A percentile compares a stretch with the other conserved stretches of the same genome.
These are phyloP conservation scores for Exidia glandulosa DNA, from an alignment of 768 basidiomycete species.

Conservation along the genomic window DNA sequence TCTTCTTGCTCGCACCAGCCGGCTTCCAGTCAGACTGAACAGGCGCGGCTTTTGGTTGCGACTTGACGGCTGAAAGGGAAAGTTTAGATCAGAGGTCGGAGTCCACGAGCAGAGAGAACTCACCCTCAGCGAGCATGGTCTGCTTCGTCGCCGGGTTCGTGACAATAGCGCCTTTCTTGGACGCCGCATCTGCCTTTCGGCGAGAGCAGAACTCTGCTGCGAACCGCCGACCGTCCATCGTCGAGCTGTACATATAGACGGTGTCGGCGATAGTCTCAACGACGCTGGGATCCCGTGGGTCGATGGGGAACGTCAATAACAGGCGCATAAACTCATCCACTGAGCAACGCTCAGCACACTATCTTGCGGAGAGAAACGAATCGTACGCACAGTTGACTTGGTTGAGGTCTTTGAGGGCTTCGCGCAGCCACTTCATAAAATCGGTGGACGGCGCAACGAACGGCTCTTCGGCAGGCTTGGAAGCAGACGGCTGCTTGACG, in stretches of 20 bases:
- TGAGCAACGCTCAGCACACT: slow-evolving; percentile 18
- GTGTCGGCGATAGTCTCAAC: slow-evolving; percentile 90
- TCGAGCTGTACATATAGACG: slow-evolving; percentile 90
- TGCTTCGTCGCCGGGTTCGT: slow-evolving; percentile 30
- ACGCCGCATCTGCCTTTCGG: slow-evolving; percentile 69
- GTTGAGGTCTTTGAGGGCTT: slow-evolving; percentile 56
- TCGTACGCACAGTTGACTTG: slow-evolving; percentile 53
- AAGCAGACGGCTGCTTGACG: slow-evolving; percentile 1
- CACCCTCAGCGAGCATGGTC: slow-evolving; percentile 60
- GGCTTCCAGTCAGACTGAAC: slow-evolving; percentile 72
- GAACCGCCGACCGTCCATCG: slow-evolving; percentile 89
- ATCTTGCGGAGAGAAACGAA: neutral
- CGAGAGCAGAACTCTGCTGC: slow-evolving; percentile 83
- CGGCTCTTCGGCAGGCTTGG: slow-evolving; percentile 50
- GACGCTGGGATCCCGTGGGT: slow-evolving; percentile 62
- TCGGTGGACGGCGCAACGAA: slow-evolving; percentile 64
- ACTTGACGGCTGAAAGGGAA: slow-evolving; percentile 55
- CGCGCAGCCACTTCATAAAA: slow-evolving; percentile 84
- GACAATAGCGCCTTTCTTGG: slow-evolving; percentile 28
- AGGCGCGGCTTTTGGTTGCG: slow-evolving; percentile 61
- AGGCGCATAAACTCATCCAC: slow-evolving; percentile 96
- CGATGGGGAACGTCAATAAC: slow-evolving; percentile 88
- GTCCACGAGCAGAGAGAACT: neutral
- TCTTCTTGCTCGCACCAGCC: slow-evolving; percentile 93
- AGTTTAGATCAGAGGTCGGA: neutral